A percentile compares a stretch with the other conserved stretches of the same genome.
Conservation (phyloP, 148 eudicot genomes). For the Mesembryanthemum crystallinum region DNA sequence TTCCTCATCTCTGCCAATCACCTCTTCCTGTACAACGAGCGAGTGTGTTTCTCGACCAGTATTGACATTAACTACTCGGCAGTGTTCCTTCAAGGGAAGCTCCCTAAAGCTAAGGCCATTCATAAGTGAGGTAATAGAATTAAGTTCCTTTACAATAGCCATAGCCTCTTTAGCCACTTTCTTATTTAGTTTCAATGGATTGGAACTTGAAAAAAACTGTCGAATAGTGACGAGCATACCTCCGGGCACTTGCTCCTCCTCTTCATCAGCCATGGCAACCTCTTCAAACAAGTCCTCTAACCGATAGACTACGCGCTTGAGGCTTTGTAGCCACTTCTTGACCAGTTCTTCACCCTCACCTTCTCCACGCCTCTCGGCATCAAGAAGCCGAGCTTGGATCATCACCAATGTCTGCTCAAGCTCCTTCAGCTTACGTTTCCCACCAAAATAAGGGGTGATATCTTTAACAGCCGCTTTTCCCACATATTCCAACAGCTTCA, state of each 20-base stretch:
- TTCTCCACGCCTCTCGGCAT: slow-evolving; percentile 11
- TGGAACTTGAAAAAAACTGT: background rate
- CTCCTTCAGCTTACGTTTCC: slow-evolving; percentile 4
- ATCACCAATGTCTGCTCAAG: background rate
- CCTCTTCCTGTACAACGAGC: slow-evolving; percentile 3
- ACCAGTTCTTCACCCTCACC: slow-evolving; percentile 3
- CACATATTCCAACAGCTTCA: background rate
- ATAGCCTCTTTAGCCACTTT: background rate
- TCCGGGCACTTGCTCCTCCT: background rate
- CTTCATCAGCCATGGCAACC: slow-evolving; percentile 3
- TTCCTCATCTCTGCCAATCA: slow-evolving; percentile 15
- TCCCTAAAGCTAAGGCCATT: background rate
- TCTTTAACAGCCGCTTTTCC: background rate
- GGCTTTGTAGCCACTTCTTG: slow-evolving; percentile 13
- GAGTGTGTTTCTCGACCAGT: slow-evolving; percentile 11
- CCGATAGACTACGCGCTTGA: background rate
- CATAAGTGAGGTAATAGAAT: background rate
- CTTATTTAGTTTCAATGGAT: background rate
- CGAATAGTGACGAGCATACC: background rate
- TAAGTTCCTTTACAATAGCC: slow-evolving; percentile 1
- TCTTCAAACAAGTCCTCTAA: slow-evolving; percentile 22
- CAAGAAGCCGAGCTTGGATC: slow-evolving; percentile 13
- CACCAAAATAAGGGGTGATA: slow-evolving; percentile 13
- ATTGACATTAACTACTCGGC: background rate
- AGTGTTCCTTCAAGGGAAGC: background rate